Evolutionary conservation across 441 rosid species (phyloP).

Genomic region (Pelargonium fulgidum): DNA sequence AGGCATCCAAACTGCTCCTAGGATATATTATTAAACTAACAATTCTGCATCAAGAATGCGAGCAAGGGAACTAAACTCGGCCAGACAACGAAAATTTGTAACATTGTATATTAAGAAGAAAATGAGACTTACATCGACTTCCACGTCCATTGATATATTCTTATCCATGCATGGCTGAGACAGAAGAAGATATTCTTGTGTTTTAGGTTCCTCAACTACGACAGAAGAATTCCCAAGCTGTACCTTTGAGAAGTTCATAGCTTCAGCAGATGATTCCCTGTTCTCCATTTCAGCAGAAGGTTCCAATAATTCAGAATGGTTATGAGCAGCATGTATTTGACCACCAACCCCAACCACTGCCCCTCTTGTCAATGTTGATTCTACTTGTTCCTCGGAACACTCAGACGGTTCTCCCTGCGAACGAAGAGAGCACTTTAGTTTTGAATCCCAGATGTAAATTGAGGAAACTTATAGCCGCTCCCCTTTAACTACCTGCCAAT

Average conservation of each 20-base stretch:
- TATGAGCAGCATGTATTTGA: conserved; percentile 17
- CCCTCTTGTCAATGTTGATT: conserved; percentile 19
- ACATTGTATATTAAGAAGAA: neutral
- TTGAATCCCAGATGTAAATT: neutral
- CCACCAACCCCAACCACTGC: conserved; percentile 7
- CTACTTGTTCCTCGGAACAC: conserved; percentile 27
- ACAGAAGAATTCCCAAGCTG: conserved; percentile 11
- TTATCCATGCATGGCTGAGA: conserved; percentile 14
- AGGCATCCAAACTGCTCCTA: neutral
- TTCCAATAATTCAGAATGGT: conserved; percentile 13
- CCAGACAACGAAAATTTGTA: neutral
- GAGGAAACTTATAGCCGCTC: neutral
- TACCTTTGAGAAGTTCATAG: conserved; percentile 14
- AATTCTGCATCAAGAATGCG: neutral
- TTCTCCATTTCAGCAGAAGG: conserved; percentile 16
- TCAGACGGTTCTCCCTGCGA: conserved; percentile 28
- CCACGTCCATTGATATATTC: conserved; percentile 11
- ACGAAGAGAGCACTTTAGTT: conserved; percentile 10
- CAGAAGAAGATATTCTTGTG: conserved; percentile 11
- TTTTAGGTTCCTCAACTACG: conserved; percentile 12
- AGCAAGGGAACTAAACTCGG: neutral
- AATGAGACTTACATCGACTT: conserved; percentile 25
- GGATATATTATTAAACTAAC: neutral
- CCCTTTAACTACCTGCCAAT: too few species aligned
- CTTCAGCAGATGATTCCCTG: conserved; percentile 13